Base-by-base conservation (phyloP, 1,284 basidiomycete genomes). In the Trichosporon asahii region DNA sequence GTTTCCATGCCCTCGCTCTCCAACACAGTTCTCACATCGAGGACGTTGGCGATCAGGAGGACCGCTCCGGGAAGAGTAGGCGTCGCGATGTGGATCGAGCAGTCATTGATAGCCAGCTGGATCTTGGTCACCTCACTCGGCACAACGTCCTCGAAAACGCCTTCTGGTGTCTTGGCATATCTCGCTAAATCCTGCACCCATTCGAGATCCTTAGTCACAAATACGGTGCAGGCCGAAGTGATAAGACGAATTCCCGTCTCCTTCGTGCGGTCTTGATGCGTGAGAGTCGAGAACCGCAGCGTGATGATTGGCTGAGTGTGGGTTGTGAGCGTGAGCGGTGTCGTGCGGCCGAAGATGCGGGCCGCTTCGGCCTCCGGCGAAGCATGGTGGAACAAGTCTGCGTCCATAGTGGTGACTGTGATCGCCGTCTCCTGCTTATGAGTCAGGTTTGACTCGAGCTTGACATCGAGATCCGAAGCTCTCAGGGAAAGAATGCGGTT, bases 61-160 rank as follows among this genome's bases (percentile, higher is more conserved):
- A 91, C 71, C 0, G 89, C 88, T 15, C 93, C 92, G 1, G 87
- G 85, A 75, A 90, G 84, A 0, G 79, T 86, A 2, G 88, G 87
- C 0, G 90, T 87, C n/a, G 88, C 84, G 1, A 88, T 73, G 65
- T 89, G 88, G 25, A 91, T 76, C 0, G 92, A 91, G 7, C 88
- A 88, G 74, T 94, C 90, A n/a, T 85, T 74, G n/a, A 94, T 75
- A 67, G 86, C 87, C 21, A 95, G 71, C 6, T 85, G 84, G 31
- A 98, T 84, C 5, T 86, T 85, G 1, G 94, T 97, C 35, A 92
- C 85, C 79, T 98, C 95, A 72, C 89, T 95, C 0, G 96, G 96
- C 23, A 94, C 89, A 14, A 98, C 94, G 61, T 94, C 88, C 79
- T 97, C 95, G 79, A 99, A 98, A 0, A 92, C 91, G 89, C 92